Percentiles rank a stretch among this genome's conserved stretches.
Evolutionary conservation across 2,329 filamentous ascomycete species (phyloP).

Genomic region (Dissoconium aciculare): DNA sequence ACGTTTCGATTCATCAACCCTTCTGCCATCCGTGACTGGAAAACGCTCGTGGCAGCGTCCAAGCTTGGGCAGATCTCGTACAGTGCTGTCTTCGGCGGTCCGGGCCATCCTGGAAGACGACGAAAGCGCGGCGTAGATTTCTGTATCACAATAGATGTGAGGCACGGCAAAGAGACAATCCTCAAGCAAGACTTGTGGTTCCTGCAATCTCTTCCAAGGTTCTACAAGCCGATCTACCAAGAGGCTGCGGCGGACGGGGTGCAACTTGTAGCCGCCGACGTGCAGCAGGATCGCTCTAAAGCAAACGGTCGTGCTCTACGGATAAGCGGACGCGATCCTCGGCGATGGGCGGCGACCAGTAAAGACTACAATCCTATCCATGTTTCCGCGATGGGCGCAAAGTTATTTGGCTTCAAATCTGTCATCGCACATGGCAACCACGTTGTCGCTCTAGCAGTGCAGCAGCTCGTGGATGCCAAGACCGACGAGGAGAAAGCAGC

Average conservation of each 20-base stretch:
- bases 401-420: slow-evolving; percentile 9
- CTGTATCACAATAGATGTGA: slow-evolving; percentile 7
- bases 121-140: slow-evolving; percentile 11
- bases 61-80: slow-evolving; percentile 4
- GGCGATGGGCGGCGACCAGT: slow-evolving; percentile 8
- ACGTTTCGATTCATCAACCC: slow-evolving; percentile 6
- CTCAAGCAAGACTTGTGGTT: slow-evolving; percentile 8
- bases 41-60: slow-evolving; percentile 2
- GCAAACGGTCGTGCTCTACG: slow-evolving; percentile 1
- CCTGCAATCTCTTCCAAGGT: slow-evolving; percentile 6
- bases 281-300: too few species aligned
- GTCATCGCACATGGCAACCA: slow-evolving; percentile 13
- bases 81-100: slow-evolving; percentile 7
- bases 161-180: slow-evolving; percentile 1
- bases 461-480: slow-evolving; percentile 3
- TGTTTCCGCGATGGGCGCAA: slow-evolving; percentile 6
- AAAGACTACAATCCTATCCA: slow-evolving; percentile 15
- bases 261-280: neutral
- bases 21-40: slow-evolving; percentile 3
- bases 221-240: slow-evolving; percentile 3
- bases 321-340: slow-evolving; percentile 6
- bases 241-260: slow-evolving; percentile 1
- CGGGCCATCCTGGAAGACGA: slow-evolving; percentile 5
- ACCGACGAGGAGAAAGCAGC: neutral
- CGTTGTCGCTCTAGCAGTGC: slow-evolving; percentile 7